Conservation (phyloP, 208 protist genomes). For the Trypanosoma platydactyli region DNA sequence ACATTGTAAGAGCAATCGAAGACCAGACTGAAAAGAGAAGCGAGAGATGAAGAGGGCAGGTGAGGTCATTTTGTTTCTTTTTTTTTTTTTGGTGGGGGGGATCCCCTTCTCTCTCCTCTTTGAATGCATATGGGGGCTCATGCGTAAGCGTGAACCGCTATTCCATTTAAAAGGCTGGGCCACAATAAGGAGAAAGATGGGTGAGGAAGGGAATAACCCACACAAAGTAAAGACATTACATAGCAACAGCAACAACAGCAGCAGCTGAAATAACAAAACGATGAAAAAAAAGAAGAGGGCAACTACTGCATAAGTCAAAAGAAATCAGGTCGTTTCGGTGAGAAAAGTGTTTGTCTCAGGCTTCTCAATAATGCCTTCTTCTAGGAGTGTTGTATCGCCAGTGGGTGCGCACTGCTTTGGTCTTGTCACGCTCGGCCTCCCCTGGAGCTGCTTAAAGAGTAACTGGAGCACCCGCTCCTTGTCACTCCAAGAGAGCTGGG, state of each 20-base stretch:
- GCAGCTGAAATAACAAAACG: no score
- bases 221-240: no score
- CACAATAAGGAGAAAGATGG: no score
- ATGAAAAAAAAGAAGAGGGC: not conserved
- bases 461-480: constrained; percentile 88
- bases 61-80: not conserved
- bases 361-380: not conserved
- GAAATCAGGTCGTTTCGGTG: constrained; percentile 16
- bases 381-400: constrained; percentile 20
- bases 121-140: no score
- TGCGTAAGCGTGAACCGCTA: no score
- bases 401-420: constrained; percentile 5
- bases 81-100: constrained; percentile 2
- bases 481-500: constrained; percentile 76
- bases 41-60: not conserved
- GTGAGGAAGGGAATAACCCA: no score
- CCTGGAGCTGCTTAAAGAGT: constrained; percentile 77
- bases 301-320: not conserved
- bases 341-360: constrained; percentile 27
- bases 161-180: no score
- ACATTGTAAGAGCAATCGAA: no score
- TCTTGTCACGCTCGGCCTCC: constrained; percentile 6
- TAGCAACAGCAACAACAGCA: not conserved
- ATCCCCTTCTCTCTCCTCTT: no score
- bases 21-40: not conserved